These are phyloP conservation scores for Leishmania aethiopica DNA, from an alignment of 208 protist species.

Conservation along the genomic window DNA sequence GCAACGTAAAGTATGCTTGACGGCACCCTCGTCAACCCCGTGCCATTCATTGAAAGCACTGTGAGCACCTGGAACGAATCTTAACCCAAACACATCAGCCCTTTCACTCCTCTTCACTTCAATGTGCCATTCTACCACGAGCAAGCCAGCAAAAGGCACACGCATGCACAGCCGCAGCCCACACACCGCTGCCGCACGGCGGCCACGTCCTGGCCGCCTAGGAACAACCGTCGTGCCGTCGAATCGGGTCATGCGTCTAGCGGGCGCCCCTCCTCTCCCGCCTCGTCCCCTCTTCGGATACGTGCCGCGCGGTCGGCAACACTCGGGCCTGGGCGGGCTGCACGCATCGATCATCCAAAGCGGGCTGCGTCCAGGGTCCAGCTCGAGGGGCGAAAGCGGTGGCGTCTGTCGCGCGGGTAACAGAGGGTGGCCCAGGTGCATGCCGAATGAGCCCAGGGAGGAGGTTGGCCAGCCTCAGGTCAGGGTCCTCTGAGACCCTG, in stretches of 20 bases:
- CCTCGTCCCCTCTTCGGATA: not conserved
- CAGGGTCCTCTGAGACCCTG: not conserved
- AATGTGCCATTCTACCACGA: no score
- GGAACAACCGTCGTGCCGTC: not conserved
- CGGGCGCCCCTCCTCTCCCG: not conserved
- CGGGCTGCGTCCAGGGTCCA: not conserved
- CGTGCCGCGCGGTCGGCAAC: no score
- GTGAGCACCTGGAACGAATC: no score
- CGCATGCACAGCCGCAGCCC: not conserved
- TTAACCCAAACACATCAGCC: no score
- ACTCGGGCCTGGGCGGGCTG: not conserved
- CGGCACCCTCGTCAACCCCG: not conserved
- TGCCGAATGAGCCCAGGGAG: not conserved
- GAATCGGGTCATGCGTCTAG: not conserved
- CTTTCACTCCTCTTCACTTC: no score
- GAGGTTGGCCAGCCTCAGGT: no score
- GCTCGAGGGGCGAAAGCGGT: not conserved
- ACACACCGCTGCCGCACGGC: not conserved
- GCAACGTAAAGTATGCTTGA: not conserved
- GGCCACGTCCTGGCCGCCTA: not conserved
- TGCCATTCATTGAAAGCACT: no score
- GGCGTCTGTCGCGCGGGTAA: not conserved
- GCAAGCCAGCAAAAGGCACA: no score
- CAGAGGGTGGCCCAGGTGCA: not conserved
- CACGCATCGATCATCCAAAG: not conserved